Evolutionary conservation across 169 alveolate genomes (phyloP).

Genomic region (Plasmodium gonderi): DNA sequence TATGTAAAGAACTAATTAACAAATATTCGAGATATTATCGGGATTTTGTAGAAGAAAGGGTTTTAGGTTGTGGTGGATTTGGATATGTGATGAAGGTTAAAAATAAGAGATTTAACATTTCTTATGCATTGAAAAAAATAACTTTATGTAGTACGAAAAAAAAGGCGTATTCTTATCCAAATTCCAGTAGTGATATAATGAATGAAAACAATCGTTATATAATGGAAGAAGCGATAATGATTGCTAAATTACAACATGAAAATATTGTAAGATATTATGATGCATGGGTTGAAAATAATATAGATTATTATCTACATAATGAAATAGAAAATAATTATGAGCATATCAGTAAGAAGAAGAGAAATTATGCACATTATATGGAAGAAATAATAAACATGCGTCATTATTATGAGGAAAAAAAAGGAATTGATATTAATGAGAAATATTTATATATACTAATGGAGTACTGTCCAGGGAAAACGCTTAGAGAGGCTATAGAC

Average conservation of each 20-base stretch:
- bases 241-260: constrained; percentile 87
- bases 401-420: constrained; percentile 36
- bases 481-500: constrained; percentile 83
- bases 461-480: constrained; percentile 89
- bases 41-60: constrained; percentile 82
- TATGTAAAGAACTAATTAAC: constrained; percentile 57
- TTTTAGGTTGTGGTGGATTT: constrained; percentile 88
- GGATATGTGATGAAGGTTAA: constrained; percentile 89
- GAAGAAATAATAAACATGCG: constrained; percentile 51
- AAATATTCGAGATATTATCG: constrained; percentile 82
- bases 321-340: constrained; percentile 10
- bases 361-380: constrained; percentile 5
- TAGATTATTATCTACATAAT: constrained; percentile 67
- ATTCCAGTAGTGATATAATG: constrained; percentile 49
- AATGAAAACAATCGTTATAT: constrained; percentile 76
- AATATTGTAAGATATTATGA: constrained; percentile 88
- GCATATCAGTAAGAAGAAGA: background rate
- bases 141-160: constrained; percentile 23
- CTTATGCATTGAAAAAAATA: constrained; percentile 87
- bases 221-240: constrained; percentile 88
- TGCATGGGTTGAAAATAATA: constrained; percentile 88
- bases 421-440: constrained; percentile 64
- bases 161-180: constrained; percentile 19
- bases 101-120: constrained; percentile 78
- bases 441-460: constrained; percentile 86